Evolutionary conservation across 768 basidiomycete species (phyloP), one percentile per base, ranked within the genome.

Genomic region (Trametes maxima): DNA sequence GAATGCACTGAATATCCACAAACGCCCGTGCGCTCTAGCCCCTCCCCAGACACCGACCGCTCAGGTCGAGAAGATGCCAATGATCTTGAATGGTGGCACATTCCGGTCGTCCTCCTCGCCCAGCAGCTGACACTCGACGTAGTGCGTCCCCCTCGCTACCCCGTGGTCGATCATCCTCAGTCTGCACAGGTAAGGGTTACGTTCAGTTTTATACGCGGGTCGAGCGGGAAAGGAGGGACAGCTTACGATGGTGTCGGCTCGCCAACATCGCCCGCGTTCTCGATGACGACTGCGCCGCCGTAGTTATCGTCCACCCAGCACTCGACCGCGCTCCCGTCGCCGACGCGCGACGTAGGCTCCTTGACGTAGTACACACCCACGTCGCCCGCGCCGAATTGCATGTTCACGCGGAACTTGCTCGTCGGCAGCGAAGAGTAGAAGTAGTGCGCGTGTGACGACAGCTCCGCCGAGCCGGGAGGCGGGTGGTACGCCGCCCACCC

Each of bases 301-400:
- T 87, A 84, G 71, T 99, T 99, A 73, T 99, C 95, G 73, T 99
- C 97, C 35, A 99, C 97, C 96, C 96, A 98, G 73, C 97, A 98
- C 68, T 91, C 85, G 3, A 95, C 79, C 54, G 83, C 80, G 67
- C 87, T 87, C 35, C 92, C 89, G 5, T 70, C 78, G 5, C 83
- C 86, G 37, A 85, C 78, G 17, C 77, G 72, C 24, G 68, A 69
- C 50, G 80, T 76, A 12, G 92, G 88, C 63, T 94, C 93, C 72
- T 83, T 83, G 35, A 98, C 61, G 74, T 87, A 97, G 76, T 98
- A 98, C 10, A 99, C 80, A 39, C 91, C 95, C 42, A 99, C 84
- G 69, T 98, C 96, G 10, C 97, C 97, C 33, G 90, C 92, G 4
- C 90, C 89, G 0, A 92, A 82, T 71, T 85, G 84, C 57, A 98